Evolutionary conservation across 2,329 filamentous ascomycete species (phyloP), one percentile per base, ranked within the genome.

Genomic region (Colletotrichum sp.): DNA sequence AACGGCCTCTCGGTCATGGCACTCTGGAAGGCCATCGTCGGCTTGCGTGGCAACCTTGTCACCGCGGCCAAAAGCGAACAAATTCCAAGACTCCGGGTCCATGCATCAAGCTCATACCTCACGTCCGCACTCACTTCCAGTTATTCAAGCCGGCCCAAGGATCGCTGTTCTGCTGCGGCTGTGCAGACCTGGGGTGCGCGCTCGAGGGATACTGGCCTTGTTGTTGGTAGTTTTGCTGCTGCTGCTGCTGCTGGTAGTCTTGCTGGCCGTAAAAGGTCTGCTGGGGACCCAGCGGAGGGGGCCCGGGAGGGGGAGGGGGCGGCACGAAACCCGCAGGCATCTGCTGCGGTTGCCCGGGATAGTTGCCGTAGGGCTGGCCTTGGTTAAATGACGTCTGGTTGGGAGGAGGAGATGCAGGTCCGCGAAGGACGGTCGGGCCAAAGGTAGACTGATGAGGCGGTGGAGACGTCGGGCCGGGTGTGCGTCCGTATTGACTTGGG

Each of bases 231-330:
- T 57, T 81, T 79, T 74, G 69, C n/a, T 77, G 72, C 24, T 78
- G 77, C 63, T 82, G 71, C 60, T 82, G 79, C 58, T 82, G 78
- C 71, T 82, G 83, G 60, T 83, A 82, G 34, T 82, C 74, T 74
- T 80, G 81, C 57, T 75, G 73, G 8, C 85, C 84, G 78, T 92
- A 90, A 78, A 91, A 89, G 12, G 90, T 93, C 82, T 93, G 91
- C 81, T 93, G 91, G 36, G 90, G 90, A 6, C 91, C 91, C 78
- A 93, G 80, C 2, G 91, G 91, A 9, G 91, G 91, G 6, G 91
- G 91, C 0, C 91, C 91, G 1, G 92, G 92, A 3, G 92, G 91
- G 2, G 92, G 92, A 8, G 92, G 91, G 5, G 92, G 92, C 6
- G 91, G 92, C 48, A 93, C 89, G 77, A 92, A 92, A 5, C 91